Percentiles rank a stretch among this genome's conserved stretches.
These are phyloP conservation scores for Xylaria polymorpha DNA, from an alignment of 2,329 filamentous ascomycete species.

Conservation along the genomic window DNA sequence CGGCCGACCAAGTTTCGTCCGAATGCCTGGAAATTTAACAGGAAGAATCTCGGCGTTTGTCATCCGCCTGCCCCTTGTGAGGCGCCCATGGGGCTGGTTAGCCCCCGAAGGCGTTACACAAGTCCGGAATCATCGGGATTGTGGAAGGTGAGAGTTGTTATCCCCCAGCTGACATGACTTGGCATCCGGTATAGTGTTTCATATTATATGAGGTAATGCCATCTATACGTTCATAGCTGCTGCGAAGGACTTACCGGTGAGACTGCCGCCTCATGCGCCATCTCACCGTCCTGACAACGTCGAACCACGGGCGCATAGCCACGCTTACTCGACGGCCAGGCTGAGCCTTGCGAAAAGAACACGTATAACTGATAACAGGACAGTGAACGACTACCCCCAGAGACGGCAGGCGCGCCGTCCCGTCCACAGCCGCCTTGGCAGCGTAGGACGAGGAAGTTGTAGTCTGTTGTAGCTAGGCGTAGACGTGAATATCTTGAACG, in stretches of 20 bases:
- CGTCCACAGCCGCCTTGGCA: not conserved
- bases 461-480: not conserved
- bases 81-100: conserved; percentile 9
- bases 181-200: not conserved
- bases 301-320: not conserved
- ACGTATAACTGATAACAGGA: not conserved
- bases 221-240: not conserved
- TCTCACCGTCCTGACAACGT: not conserved
- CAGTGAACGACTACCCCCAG: conserved; percentile 6
- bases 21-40: not conserved
- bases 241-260: not conserved
- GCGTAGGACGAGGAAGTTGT: not conserved
- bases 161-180: conserved; percentile 1
- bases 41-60: not conserved
- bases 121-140: conserved; percentile 2
- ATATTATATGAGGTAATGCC: not conserved
- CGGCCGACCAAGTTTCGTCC: not conserved
- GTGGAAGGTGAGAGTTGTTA: not conserved
- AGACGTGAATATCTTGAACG: conserved; percentile 3
- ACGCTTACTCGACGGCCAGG: not conserved
- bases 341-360: not conserved
- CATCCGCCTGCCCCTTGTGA: conserved; percentile 14
- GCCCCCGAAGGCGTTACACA: not conserved
- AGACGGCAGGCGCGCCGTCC: conserved; percentile 29
- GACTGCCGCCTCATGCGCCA: not conserved